Conservation (phyloP, 1,284 basidiomycete species). For the Rhodotorula sp. region DNA sequence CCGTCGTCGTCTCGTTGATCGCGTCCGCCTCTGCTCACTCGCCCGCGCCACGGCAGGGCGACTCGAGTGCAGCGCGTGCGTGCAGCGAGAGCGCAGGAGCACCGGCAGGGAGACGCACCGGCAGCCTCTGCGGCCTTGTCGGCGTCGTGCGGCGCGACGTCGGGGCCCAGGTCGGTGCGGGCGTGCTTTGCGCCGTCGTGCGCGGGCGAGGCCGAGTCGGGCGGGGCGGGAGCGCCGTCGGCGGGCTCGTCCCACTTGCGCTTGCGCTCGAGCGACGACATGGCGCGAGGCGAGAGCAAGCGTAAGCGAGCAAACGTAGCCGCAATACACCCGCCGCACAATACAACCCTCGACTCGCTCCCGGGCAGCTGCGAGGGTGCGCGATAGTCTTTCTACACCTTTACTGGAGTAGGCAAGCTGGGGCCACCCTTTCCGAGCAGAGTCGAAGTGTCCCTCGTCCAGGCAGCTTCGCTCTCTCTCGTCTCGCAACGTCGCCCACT, state of each 20-base stretch:
- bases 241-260: conserved; percentile 71
- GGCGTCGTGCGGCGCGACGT: conserved; percentile 18
- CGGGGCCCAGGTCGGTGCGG: conserved; percentile 48
- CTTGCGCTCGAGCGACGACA: conserved; percentile 51
- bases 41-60: conserved; percentile 43
- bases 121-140: conserved; percentile 72
- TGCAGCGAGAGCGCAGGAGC: not conserved
- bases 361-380: no score
- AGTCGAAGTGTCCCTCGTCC: no score
- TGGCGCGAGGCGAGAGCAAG: not conserved
- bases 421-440: no score
- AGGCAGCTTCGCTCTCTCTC: no score
- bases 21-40: not conserved
- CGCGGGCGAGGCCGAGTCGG: not conserved
- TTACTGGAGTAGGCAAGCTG: no score
- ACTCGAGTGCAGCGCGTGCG: conserved; percentile 70
- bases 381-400: no score
- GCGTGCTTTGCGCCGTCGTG: conserved; percentile 52
- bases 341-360: not conserved
- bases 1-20: no score
- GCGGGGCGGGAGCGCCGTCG: conserved; percentile 45
- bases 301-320: not conserved
- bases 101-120: conserved; percentile 56
- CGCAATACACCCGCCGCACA: not conserved
- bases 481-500: no score